Evolutionary conservation across 192 early-diverging fungal genomes (phyloP).

Genomic region (Backusella psychrophila): DNA sequence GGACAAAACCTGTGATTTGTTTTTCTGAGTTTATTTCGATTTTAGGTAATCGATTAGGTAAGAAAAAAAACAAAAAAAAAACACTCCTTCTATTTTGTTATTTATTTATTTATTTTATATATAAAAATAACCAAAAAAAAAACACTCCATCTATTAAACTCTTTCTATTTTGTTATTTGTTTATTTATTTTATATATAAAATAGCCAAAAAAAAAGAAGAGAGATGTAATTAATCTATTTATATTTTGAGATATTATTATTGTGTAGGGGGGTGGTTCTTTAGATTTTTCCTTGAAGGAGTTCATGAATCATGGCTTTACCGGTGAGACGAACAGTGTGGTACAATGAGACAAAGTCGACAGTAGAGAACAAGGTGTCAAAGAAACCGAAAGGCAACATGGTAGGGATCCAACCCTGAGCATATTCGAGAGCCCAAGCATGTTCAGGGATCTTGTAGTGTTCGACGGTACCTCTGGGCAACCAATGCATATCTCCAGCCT

Average conservation of each 20-base stretch:
- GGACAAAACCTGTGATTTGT: background rate
- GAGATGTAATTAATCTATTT: background rate
- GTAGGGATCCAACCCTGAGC: slow-evolving; percentile 43
- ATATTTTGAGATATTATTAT: background rate
- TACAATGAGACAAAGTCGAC: slow-evolving; percentile 38
- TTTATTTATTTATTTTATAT: background rate
- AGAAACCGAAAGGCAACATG: slow-evolving; percentile 45
- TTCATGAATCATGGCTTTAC: slow-evolving; percentile 26
- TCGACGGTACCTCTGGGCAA: slow-evolving; percentile 37
- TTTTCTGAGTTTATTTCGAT: background rate
- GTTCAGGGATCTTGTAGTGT: slow-evolving; percentile 49
- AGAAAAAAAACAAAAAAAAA: background rate
- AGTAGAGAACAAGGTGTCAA: slow-evolving; percentile 40
- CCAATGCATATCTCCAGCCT: slow-evolving; percentile 40
- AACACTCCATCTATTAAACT: background rate
- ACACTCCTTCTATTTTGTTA: background rate
- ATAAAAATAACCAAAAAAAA: no score
- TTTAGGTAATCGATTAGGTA: background rate
- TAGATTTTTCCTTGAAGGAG: slow-evolving; percentile 36
- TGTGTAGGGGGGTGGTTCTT: background rate
- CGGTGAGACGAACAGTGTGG: slow-evolving; percentile 35
- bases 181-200: background rate
- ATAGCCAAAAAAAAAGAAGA: background rate
- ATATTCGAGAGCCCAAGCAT: slow-evolving; percentile 45
- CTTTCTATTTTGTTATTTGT: background rate